Base-by-base conservation (phyloP, 2,329 filamentous ascomycete genomes). In the Colletotrichum sp. region DNA sequence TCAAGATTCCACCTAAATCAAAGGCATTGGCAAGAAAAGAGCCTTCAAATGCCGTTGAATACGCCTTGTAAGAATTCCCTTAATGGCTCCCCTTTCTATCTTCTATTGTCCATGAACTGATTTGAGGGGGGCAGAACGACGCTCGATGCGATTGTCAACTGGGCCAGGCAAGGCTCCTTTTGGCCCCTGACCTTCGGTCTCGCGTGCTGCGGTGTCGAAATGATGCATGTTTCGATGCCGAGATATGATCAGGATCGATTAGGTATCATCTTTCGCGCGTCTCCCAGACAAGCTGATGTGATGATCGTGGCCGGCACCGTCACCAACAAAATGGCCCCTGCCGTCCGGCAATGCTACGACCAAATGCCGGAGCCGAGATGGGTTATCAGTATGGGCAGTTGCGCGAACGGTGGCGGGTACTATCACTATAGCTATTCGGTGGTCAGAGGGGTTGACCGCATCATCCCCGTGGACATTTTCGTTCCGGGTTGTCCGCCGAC, bases 341-440 rank as follows among this genome's bases (percentile, higher is more conserved):
- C 92, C 5, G 82, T 93, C 72, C 85, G 92, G 78, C 90, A 91
- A 79, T 88, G 92, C 48, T 93, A 93, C 80, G 92, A 93, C 77
- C 92, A 93, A 82, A 93, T 93, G 91, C 91, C 92, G 0, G 91
- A 93, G 28, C 91, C 91, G 0, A 84, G 88, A 76, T 93, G 91
- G 91, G 84, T 88, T 26, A 91, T 94, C 78, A 93, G 90, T 79
- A 94, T 94, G 92, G 93, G 93, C 8, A 92, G 89, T 71, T 94
- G 93, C 81, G 92, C 93, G 30, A 94, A 94, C 80, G 92, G 93
- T 26, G 93, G 93, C 72, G 93, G 93, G 16, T 94, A 94, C 83
- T 94, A 94, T 83, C 93, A 94, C 82, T 94, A 94, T 84, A 93
- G 91, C 80, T 94, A 94, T 83, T 90, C 87, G 66, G 92, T 94